Percentiles rank a stretch among this genome's conserved stretches.
Evolutionary conservation across 2,329 filamentous ascomycete genomes (phyloP).

Genomic region (Golovinomyces cichoracearum): DNA sequence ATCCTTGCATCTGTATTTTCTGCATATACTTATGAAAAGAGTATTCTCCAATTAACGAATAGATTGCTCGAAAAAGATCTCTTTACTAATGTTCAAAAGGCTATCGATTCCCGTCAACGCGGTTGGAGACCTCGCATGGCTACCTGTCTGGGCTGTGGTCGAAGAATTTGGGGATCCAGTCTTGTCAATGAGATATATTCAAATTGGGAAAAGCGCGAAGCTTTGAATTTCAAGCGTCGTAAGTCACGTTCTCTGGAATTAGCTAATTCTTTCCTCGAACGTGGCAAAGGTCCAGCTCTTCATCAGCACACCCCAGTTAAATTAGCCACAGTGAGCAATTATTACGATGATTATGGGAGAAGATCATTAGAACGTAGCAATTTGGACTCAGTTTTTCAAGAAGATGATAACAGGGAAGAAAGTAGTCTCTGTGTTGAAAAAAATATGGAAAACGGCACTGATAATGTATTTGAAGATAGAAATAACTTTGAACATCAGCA

Average conservation of each 20-base stretch:
- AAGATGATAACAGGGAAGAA: too few species aligned
- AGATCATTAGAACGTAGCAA: conserved; percentile 1
- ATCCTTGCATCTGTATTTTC: conserved; percentile 79
- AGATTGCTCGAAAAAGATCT: conserved; percentile 67
- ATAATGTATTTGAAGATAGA: not conserved
- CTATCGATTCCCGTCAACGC: conserved; percentile 46
- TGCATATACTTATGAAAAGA: conserved; percentile 85
- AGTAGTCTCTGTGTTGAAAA: too few species aligned
- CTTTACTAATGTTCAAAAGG: conserved; percentile 56
- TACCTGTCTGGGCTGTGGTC: conserved; percentile 64
- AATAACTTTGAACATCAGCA: not conserved
- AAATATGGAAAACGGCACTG: not conserved
- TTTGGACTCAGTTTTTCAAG: not conserved
- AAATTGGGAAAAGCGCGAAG: conserved; percentile 45
- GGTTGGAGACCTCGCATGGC: conserved; percentile 78
- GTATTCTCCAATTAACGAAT: conserved; percentile 62
- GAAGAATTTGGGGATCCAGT: conserved; percentile 69
- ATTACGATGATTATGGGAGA: conserved; percentile 9
- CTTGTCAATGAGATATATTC: conserved; percentile 53
- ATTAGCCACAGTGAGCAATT: conserved; percentile 2
- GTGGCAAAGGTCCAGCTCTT: conserved; percentile 19
- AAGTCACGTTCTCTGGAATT: conserved; percentile 14
- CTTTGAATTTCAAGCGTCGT: conserved; percentile 20
- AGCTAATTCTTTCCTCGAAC: conserved; percentile 14
- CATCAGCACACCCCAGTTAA: conserved; percentile 1